Evolutionary conservation across 192 early-diverging fungal species (phyloP), one percentile per base, ranked within the genome.

Genomic region (Podila horticola): DNA sequence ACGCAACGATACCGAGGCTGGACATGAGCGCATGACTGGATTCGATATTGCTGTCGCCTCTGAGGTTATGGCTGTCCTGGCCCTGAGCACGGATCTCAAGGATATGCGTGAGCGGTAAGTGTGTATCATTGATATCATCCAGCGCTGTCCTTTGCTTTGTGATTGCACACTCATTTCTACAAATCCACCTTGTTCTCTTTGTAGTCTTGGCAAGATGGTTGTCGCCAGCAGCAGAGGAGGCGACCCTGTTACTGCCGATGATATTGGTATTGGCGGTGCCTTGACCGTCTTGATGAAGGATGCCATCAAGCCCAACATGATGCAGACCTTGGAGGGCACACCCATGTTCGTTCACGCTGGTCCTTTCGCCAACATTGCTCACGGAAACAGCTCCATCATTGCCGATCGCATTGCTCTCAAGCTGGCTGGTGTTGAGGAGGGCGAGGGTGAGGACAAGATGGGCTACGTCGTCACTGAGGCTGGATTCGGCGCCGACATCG

Each of bases 401-500:
- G 95, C 98, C n/a, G 98, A 99, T 85, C 88, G 87, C 57, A 96
- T 99, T 84, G 98, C 97, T 15, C 90, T 99, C 65, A 97, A 97
- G 79, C 86, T 98, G 31, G 94, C 93, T 15, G 96, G 96, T 49
- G 90, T 91, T 19, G 89, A 92, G 24, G 76, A 87, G 7, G 86
- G 83, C 22, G 88, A 86, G 38, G 85, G 85, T 26, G 84, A 86
- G 0, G 79, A 84, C 55, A 83, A 90, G 36, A 84, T 84, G 48
- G 98, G 98, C 11, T 98, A 94, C 69, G 97, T 98, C 33, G 91
- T 98, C 41, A 99, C 98, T 36, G 98, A 99, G 85, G 96, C 97
- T n/a, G 98, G 98, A 19, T 99, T 99, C 76, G 98, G 98, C 28
- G 98, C 98, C 12, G 98, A 99, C 85, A 99, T 99, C 84, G 98